Evolutionary conservation across 345 rosid genomes (phyloP), one percentile per base, ranked within the genome.

Genomic region (Laguncularia racemosa): DNA sequence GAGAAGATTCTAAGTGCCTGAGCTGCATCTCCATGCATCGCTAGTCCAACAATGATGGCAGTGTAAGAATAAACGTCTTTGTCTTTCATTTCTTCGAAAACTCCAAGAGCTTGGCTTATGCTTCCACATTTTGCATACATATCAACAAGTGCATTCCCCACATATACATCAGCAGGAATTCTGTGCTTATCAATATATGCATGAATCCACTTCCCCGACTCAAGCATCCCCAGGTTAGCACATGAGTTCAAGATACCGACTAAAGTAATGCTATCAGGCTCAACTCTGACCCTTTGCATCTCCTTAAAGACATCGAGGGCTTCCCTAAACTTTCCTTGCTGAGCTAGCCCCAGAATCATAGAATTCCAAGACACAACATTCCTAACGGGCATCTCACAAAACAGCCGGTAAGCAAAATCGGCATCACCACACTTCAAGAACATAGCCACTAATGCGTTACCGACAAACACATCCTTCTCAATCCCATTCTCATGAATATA

Each of bases 51-150:
- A 10, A 82, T 77, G 60, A 82, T 79, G 48, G 84, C 82, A 23
- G 81, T 77, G 46, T 75, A 79, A 13, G 84, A 74, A 60, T 72
- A 76, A 6, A 77, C 82, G 60, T 79, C 84, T 46, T 56, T 68
- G 44, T 47, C 43, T 62, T 62, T 67, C 81, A 79, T 74, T 11
- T 26, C 56, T 46, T 48, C 53, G 56, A 82, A 82, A 62, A 79
- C 84, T 7, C 20, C 15, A 0, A 66, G 53, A 2, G 84, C 81
- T 57, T 61, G 47, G 38, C 66, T 70, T 49, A 77, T 58, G 70
- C 76, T 63, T 64, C 88, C 84, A 28, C 84, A 77, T 66, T 79
- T 82, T 16, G 82, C 70, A 74, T 82, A 82, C 88, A 82, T 79
- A 55, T 82, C 82, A 14, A 82, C 70, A 14, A 82, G 67, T 0